These are phyloP conservation scores for Antitrichia curtipendula DNA, from an alignment of 225 moss, liverwort and hornwort genomes.

Conservation along the genomic window DNA sequence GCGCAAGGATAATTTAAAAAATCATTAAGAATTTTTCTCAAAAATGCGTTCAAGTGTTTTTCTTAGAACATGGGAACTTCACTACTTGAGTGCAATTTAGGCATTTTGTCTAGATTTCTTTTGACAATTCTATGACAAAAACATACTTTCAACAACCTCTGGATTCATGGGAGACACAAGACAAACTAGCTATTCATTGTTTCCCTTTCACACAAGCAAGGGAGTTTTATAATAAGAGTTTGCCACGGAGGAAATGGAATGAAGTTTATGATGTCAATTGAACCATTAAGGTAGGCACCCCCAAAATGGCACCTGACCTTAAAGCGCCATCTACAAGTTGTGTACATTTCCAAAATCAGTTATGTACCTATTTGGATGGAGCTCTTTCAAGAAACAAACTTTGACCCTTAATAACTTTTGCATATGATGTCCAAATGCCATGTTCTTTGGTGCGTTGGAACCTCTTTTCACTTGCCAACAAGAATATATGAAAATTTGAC, in stretches of 20 bases:
- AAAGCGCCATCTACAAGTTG: too few species aligned
- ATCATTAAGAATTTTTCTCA: background rate
- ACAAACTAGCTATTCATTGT: background rate
- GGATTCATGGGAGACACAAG: background rate
- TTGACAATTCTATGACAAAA: background rate
- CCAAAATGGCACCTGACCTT: too few species aligned
- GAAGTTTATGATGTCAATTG: background rate
- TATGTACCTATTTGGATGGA: too few species aligned
- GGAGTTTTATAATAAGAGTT: background rate
- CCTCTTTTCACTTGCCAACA: too few species aligned
- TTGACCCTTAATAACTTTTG: too few species aligned
- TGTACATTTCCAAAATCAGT: too few species aligned
- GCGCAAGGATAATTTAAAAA: background rate
- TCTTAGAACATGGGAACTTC: background rate
- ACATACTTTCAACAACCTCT: background rate
- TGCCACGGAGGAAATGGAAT: background rate
- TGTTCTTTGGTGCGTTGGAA: too few species aligned
- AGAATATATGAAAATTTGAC: too few species aligned
- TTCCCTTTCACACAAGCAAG: background rate
- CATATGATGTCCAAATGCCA: too few species aligned
- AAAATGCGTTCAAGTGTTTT: rapidly evolving
- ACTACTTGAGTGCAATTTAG: background rate
- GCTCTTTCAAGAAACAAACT: too few species aligned
- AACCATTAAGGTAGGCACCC: too few species aligned
- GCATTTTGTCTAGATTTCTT: background rate